phyloP scores from a whole-genome alignment of 768 basidiomycete genomes.

The Mrakia blollopis region DNA sequence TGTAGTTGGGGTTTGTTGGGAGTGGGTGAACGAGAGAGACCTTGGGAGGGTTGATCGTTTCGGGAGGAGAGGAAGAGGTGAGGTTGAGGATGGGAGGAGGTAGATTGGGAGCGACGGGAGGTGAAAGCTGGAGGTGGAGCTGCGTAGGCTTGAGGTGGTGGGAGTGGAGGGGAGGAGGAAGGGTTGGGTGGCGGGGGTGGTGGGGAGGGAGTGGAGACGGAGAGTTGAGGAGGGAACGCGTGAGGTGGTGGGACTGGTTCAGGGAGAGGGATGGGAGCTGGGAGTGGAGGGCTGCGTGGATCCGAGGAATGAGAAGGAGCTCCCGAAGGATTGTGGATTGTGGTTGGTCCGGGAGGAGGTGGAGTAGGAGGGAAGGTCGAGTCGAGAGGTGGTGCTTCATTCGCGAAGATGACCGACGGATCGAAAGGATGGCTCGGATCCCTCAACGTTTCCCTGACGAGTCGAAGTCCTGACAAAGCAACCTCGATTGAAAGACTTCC shows the following conservation, averaged over 20 bases:
- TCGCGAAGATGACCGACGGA: neutral
- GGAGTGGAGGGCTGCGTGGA: neutral
- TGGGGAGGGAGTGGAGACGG: neutral
- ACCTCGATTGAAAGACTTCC: neutral
- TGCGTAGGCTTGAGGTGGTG: neutral
- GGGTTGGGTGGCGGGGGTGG: neutral
- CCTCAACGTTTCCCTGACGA: conserved; percentile 13
- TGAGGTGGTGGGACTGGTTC: neutral
- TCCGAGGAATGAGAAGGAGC: neutral
- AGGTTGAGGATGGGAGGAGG: neutral
- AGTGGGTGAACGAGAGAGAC: neutral
- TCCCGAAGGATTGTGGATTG: neutral
- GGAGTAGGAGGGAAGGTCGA: neutral
- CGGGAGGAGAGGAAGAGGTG: neutral
- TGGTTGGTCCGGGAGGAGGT: neutral
- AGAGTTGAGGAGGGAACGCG: neutral
- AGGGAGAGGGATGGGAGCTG: too few species aligned
- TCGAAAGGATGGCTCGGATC: conserved; percentile 19
- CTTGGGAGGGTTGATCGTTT: neutral
- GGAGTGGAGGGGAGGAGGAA: neutral
- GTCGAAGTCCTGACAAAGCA: conserved; percentile 6
- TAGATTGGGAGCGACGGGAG: neutral
- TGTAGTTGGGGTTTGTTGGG: neutral
- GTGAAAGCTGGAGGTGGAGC: neutral
- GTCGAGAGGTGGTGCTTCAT: neutral